These are phyloP conservation scores for Russula sp. DNA, from an alignment of 768 basidiomycete species.

Conservation along the genomic window DNA sequence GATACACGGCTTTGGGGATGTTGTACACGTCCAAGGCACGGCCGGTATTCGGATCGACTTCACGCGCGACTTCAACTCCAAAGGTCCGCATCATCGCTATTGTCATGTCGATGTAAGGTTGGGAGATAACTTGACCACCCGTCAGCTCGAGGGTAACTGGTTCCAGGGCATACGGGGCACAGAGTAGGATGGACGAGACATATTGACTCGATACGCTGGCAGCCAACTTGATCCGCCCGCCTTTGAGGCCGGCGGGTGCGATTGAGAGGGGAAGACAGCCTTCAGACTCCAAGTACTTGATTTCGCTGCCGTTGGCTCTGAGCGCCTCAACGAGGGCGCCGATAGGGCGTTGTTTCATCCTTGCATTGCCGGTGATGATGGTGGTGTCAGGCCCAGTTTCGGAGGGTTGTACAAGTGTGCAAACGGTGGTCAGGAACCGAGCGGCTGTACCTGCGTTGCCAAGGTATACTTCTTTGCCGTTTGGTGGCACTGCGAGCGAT, in stretches of 20 bases:
- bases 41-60: conserved; percentile 57
- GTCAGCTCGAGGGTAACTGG: conserved; percentile 86
- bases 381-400: conserved; percentile 50
- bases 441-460: conserved; percentile 98
- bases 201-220: conserved; percentile 98
- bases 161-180: conserved; percentile 87
- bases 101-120: conserved; percentile 99
- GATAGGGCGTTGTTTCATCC: conserved; percentile 98
- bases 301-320: conserved; percentile 68
- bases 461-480: conserved; percentile 88
- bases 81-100: conserved; percentile 97
- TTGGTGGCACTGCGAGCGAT: conserved; percentile 66
- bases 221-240: conserved; percentile 79
- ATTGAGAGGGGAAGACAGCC: conserved; percentile 91
- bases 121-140: conserved; percentile 94
- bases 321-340: conserved; percentile 93
- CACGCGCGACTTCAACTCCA: conserved; percentile 71
- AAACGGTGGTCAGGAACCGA: conserved; percentile 95
- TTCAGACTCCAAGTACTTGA: conserved; percentile 72
- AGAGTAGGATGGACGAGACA: conserved; percentile 94
- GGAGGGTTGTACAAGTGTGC: conserved; percentile 70
- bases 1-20: conserved; percentile 78
- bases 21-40: conserved; percentile 75
- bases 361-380: conserved; percentile 92
- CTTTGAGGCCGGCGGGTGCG: conserved; percentile 75